Conservation (phyloP, 176 grass and related monocot genomes). For the Canna indica region DNA sequence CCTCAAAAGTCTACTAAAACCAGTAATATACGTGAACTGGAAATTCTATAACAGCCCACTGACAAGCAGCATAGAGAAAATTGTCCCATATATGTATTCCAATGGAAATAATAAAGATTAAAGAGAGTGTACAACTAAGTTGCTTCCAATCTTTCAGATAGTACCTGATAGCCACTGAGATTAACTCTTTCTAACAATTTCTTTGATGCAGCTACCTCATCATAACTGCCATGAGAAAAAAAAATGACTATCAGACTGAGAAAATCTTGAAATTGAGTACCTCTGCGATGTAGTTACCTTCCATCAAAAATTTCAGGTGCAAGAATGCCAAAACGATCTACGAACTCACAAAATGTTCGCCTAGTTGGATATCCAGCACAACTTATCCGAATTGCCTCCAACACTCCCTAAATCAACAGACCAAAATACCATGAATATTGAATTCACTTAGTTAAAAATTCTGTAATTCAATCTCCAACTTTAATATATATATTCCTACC, state of each 20-base stretch:
- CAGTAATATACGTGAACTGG: no score
- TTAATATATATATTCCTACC: slow-evolving; percentile 38
- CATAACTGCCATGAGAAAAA: slow-evolving; percentile 37
- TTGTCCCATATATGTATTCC: no score
- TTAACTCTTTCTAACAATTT: slow-evolving; percentile 68
- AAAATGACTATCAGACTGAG: slow-evolving; percentile 15
- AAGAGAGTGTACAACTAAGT: no score
- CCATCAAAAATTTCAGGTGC: slow-evolving; percentile 73
- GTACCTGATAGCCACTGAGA: slow-evolving; percentile 89
- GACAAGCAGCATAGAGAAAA: no score
- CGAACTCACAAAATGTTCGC: slow-evolving; percentile 80
- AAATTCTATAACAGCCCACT: no score
- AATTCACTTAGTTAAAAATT: slow-evolving; percentile 20
- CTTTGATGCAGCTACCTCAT: slow-evolving; percentile 65
- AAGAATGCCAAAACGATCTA: slow-evolving; percentile 94
- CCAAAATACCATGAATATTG: slow-evolving; percentile 22
- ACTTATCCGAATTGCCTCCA: slow-evolving; percentile 99
- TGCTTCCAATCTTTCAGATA: background rate
- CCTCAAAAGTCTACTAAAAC: no score
- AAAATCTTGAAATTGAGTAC: no score
- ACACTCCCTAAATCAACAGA: slow-evolving; percentile 59
- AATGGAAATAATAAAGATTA: no score
- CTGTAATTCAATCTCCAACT: background rate
- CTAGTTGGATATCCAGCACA: slow-evolving; percentile 95
- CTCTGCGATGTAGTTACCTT: no score